Evolutionary conservation across 192 early-diverging fungal genomes (phyloP), one percentile per base, ranked within the genome.

Genomic region (Dissophora ornata): DNA sequence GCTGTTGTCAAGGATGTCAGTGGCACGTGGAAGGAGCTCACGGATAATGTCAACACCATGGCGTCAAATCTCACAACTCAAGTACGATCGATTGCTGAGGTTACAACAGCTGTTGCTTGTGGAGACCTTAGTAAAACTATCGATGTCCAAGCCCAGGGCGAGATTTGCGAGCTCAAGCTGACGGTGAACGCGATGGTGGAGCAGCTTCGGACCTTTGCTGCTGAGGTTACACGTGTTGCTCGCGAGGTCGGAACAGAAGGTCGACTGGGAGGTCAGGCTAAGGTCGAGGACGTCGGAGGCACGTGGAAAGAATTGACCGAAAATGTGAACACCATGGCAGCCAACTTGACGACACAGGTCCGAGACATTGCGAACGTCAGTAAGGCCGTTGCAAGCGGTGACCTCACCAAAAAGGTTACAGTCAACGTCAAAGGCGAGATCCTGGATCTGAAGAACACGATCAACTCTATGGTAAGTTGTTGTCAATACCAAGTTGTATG

Each of bases 351-450:
- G 2, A 83, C 85, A 33, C 89, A 89, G 66, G 83, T 89, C 7
- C 85, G 86, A 21, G 86, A 87, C 52, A 90, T 90, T 74, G 88
- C 88, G 4, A 62, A 79, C 28, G 88, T 89, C 28, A 83, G 79
- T 40, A 84, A 82, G 25, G 87, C 88, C 0, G 86, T 90, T 16
- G 84, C 88, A 2, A 47, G 42, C 45, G 88, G 88, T 40, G 88
- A 90, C 63, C 58, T 90, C 16, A 84, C 81, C 30, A 81, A 83
- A 41, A 82, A 83, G 15, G 86, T 94, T 15, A 80, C 79, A 0
- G 87, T 87, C 7, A 82, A 86, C n/a, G 82, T 84, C 7, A 69
- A 82, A 29, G 90, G 92, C 9, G 90, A 91, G 70, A 91, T 93
- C 70, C 55, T 80, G 2, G 87, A 88, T 28, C 81, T 93, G 8